Percentiles rank a stretch among this genome's conserved stretches.
Evolutionary conservation across 1,284 basidiomycete species (phyloP).

Genomic region (Ustilago sp.): DNA sequence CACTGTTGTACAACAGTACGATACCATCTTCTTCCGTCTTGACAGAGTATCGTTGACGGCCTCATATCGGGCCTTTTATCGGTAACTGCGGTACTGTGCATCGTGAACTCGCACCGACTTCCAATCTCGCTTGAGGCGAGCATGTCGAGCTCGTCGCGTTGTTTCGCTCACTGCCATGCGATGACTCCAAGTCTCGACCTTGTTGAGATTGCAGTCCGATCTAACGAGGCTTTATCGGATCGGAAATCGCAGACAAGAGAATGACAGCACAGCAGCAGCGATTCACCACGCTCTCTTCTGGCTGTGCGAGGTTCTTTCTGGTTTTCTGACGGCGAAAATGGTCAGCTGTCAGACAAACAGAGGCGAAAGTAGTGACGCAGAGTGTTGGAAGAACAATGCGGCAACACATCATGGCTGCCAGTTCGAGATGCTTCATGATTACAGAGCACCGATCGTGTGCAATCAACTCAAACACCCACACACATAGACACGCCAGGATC

Average conservation of each 20-base stretch:
- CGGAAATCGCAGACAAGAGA: neutral
- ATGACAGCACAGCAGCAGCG: too few relatives aligned
- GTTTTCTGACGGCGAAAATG: neutral
- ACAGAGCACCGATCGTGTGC: slow-evolving; percentile 5
- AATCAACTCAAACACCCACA: neutral
- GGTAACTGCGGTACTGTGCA: neutral
- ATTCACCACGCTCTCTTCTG: too few relatives aligned
- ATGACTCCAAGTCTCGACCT: neutral
- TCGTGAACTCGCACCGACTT: neutral
- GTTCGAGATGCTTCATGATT: neutral
- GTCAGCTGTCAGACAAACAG: neutral
- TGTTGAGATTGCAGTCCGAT: too few relatives aligned
- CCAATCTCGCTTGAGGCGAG: neutral
- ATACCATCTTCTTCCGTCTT: neutral
- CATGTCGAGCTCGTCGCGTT: neutral
- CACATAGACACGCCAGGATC: neutral
- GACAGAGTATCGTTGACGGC: neutral
- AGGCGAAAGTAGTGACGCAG: neutral
- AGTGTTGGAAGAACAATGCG: neutral
- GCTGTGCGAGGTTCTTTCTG: neutral
- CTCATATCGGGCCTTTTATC: neutral
- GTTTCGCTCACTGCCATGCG: neutral
- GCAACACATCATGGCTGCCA: slow-evolving; percentile 2
- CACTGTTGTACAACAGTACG: neutral
- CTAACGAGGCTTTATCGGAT: neutral